Percentiles rank a stretch among this genome's conserved stretches.
These are phyloP conservation scores for Coleophoma eucalyptorum DNA, from an alignment of 2,329 filamentous ascomycete species.

Conservation along the genomic window DNA sequence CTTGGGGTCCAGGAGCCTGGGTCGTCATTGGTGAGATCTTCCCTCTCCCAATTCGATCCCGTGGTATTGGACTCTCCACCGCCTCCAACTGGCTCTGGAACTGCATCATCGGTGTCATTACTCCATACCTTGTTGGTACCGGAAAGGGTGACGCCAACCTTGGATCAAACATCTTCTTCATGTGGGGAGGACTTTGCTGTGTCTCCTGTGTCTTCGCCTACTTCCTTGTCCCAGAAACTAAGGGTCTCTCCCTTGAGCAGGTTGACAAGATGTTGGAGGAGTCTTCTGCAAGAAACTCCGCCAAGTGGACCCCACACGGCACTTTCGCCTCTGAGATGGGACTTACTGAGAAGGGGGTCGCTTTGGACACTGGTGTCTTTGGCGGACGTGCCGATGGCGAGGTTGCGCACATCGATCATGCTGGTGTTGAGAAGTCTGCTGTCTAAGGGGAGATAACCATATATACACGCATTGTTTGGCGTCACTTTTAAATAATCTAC, in stretches of 20 bases:
- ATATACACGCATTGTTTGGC: background rate
- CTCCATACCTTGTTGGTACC: slow-evolving; percentile 61
- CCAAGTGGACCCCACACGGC: slow-evolving; percentile 5
- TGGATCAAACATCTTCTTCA: slow-evolving; percentile 31
- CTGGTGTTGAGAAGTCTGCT: background rate
- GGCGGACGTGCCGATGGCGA: background rate
- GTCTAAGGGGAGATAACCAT: background rate
- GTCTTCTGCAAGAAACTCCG: slow-evolving; percentile 29
- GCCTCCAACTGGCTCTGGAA: slow-evolving; percentile 92
- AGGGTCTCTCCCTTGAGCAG: slow-evolving; percentile 67
- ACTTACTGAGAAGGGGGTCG: slow-evolving; percentile 3
- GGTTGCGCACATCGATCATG: background rate
- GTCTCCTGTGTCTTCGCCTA: slow-evolving; percentile 49
- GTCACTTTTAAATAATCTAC: background rate
- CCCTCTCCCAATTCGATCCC: slow-evolving; percentile 70
- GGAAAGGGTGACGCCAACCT: slow-evolving; percentile 28
- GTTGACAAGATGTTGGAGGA: slow-evolving; percentile 59
- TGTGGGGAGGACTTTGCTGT: slow-evolving; percentile 56
- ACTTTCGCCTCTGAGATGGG: slow-evolving; percentile 8
- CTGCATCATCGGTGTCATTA: slow-evolving; percentile 66
- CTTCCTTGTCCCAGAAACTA: slow-evolving; percentile 64
- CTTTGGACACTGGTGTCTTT: background rate
- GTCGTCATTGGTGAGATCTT: slow-evolving; percentile 62
- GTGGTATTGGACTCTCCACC: slow-evolving; percentile 80
- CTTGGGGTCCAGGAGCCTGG: slow-evolving; percentile 66